Evolutionary conservation across 2,329 filamentous ascomycete species (phyloP).

Genomic region (Lachnellula hyalina): DNA sequence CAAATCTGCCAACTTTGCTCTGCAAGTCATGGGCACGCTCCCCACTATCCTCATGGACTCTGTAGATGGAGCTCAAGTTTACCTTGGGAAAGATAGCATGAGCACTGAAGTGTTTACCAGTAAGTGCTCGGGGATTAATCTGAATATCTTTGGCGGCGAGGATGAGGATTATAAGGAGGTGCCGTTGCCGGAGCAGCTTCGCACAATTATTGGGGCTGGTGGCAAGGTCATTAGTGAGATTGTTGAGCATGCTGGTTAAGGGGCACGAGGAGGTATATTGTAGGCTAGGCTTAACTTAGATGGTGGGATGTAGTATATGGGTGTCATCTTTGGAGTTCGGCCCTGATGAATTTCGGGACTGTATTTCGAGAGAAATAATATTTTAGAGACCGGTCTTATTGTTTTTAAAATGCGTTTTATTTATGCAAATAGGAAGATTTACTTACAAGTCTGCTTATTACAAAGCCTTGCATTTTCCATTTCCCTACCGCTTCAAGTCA

Average conservation of each 20-base stretch:
- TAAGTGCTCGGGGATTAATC: slow-evolving; percentile 82
- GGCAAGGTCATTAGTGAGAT: slow-evolving; percentile 85
- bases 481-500: too few relatives aligned
- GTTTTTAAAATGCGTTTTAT: too few relatives aligned
- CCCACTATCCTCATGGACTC: slow-evolving; percentile 90
- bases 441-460: too few relatives aligned
- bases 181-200: slow-evolving; percentile 84
- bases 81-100: slow-evolving; percentile 74
- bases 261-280: not conserved
- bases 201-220: slow-evolving; percentile 66
- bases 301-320: slow-evolving; percentile 12
- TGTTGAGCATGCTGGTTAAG: slow-evolving; percentile 82
- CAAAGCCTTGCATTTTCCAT: too few relatives aligned
- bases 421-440: too few relatives aligned
- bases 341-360: not conserved
- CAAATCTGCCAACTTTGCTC: slow-evolving; percentile 88
- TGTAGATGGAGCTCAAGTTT: slow-evolving; percentile 83
- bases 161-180: slow-evolving; percentile 82
- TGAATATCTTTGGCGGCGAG: slow-evolving; percentile 69
- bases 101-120: slow-evolving; percentile 80
- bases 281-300: not conserved
- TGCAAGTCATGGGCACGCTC: slow-evolving; percentile 82
- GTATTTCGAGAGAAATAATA: not conserved
- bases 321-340: slow-evolving; percentile 1
- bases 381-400: too few relatives aligned